A percentile compares a stretch with the other conserved stretches of the same genome.
Conservation (phyloP, 768 basidiomycete genomes). For the Suillus lakei region DNA sequence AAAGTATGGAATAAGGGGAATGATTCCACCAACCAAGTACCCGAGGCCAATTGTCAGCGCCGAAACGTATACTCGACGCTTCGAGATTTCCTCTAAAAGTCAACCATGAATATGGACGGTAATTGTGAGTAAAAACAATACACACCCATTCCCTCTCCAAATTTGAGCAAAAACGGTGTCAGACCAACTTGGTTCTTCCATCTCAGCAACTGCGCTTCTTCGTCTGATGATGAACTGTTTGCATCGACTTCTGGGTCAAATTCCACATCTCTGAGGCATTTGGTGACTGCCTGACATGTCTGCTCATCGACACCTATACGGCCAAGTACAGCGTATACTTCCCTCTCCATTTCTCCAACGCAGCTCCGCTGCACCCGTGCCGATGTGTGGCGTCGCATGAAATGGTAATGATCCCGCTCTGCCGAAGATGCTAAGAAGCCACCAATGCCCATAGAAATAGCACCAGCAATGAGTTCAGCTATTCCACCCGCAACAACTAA, state of each 20-base stretch:
- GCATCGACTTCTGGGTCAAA: slow-evolving; percentile 37
- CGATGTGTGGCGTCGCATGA: slow-evolving; percentile 72
- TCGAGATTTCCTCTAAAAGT: slow-evolving; percentile 83
- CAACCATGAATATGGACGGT: neutral
- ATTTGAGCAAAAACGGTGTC: slow-evolving; percentile 93
- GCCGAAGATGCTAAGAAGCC: slow-evolving; percentile 97
- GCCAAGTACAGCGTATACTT: slow-evolving; percentile 85
- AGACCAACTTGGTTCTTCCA: slow-evolving; percentile 85
- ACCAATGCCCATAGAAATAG: slow-evolving; percentile 98
- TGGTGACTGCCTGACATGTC: slow-evolving; percentile 80
- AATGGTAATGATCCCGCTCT: slow-evolving; percentile 94
- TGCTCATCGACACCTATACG: slow-evolving; percentile 89
- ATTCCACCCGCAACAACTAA: slow-evolving; percentile 95
- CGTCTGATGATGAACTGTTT: slow-evolving; percentile 41
- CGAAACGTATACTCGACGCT: slow-evolving; percentile 81
- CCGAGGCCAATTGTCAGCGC: slow-evolving; percentile 96
- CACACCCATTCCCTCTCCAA: slow-evolving; percentile 90
- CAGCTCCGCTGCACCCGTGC: slow-evolving; percentile 87
- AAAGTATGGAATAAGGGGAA: slow-evolving; percentile 93
- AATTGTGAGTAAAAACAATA: slow-evolving; percentile 15
- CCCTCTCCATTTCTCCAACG: slow-evolving; percentile 94
- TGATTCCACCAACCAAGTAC: slow-evolving; percentile 91
- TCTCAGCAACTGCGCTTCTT: slow-evolving; percentile 60
- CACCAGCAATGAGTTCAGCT: slow-evolving; percentile 95
- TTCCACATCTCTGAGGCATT: slow-evolving; percentile 73